A percentile compares a stretch with the other conserved stretches of the same genome.
Conservation (phyloP, 2,329 filamentous ascomycete genomes). For the Karstenula rhodostoma region DNA sequence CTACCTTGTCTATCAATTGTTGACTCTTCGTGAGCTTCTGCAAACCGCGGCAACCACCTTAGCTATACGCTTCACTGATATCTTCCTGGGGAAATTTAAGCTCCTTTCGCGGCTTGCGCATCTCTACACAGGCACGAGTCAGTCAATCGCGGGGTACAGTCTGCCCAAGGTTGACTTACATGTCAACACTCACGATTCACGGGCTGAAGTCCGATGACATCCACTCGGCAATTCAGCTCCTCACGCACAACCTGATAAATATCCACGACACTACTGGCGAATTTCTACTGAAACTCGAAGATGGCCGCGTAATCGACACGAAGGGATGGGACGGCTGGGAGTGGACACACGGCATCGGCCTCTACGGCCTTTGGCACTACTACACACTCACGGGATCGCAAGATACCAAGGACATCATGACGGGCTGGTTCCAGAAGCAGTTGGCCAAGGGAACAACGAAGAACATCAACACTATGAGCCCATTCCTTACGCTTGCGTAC, state of each 20-base stretch:
- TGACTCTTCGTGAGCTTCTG: no score
- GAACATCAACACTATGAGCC: conserved; percentile 87
- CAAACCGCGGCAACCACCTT: no score
- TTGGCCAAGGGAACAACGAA: conserved; percentile 79
- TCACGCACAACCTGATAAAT: conserved; percentile 78
- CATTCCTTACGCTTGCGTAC: conserved; percentile 77
- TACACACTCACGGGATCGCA: conserved; percentile 73
- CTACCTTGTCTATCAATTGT: no score
- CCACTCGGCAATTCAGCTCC: conserved; percentile 66
- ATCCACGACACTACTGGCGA: conserved; percentile 79
- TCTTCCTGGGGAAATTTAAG: not conserved
- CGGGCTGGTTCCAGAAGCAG: conserved; percentile 75
- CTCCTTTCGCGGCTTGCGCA: not conserved
- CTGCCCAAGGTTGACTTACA: conserved; percentile 18
- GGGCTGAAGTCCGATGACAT: conserved; percentile 55
- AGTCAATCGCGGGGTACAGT: not conserved
- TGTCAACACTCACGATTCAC: conserved; percentile 53
- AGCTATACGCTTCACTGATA: not conserved
- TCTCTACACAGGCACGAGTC: not conserved
- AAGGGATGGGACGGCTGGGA: conserved; percentile 88
- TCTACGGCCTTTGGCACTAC: conserved; percentile 85
- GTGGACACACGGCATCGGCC: conserved; percentile 81
- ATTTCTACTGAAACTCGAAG: conserved; percentile 74
- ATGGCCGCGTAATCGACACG: conserved; percentile 81
- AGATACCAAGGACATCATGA: conserved; percentile 69